phyloP scores from a whole-genome alignment of 805 yeast genomes.

The Candida montana region DNA sequence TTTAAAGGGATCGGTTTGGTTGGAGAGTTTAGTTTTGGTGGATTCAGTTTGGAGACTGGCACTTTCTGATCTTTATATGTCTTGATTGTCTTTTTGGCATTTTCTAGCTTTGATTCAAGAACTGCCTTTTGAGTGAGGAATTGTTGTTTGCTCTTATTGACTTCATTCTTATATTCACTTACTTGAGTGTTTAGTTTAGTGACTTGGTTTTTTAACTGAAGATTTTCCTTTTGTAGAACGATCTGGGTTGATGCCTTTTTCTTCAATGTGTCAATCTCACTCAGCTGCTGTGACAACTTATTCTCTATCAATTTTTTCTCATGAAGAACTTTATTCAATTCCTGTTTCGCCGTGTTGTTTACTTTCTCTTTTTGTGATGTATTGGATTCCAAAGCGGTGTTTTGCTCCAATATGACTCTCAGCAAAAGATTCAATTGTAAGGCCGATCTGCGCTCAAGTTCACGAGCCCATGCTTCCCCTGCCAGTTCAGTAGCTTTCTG shows the following conservation, averaged over 20 bases:
- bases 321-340: slow-evolving; percentile 14
- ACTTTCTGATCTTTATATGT: slow-evolving; percentile 17
- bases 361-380: slow-evolving; percentile 12
- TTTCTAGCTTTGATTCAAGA: slow-evolving; percentile 30
- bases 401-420: slow-evolving; percentile 17
- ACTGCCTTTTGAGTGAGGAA: slow-evolving; percentile 30
- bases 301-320: slow-evolving; percentile 22
- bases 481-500: slow-evolving; percentile 8
- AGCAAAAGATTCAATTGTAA: slow-evolving; percentile 17
- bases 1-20: slow-evolving; percentile 5
- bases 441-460: slow-evolving; percentile 15
- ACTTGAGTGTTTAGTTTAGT: slow-evolving; percentile 29
- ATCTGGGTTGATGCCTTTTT: slow-evolving; percentile 16
- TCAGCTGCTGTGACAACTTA: slow-evolving; percentile 12
- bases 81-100: slow-evolving; percentile 28
- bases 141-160: slow-evolving; percentile 27
- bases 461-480: slow-evolving; percentile 9
- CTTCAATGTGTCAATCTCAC: slow-evolving; percentile 23
- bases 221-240: slow-evolving; percentile 25
- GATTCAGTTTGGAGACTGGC: slow-evolving; percentile 6
- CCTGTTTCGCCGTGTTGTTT: slow-evolving; percentile 17
- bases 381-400: slow-evolving; percentile 11
- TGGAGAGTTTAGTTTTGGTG: slow-evolving; percentile 15
- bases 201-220: slow-evolving; percentile 30
- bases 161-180: slow-evolving; percentile 25